Percentiles rank a stretch among this genome's conserved stretches.
Evolutionary conservation across 2,329 filamentous ascomycete genomes (phyloP).

Genomic region (Cladosporium sp.): DNA sequence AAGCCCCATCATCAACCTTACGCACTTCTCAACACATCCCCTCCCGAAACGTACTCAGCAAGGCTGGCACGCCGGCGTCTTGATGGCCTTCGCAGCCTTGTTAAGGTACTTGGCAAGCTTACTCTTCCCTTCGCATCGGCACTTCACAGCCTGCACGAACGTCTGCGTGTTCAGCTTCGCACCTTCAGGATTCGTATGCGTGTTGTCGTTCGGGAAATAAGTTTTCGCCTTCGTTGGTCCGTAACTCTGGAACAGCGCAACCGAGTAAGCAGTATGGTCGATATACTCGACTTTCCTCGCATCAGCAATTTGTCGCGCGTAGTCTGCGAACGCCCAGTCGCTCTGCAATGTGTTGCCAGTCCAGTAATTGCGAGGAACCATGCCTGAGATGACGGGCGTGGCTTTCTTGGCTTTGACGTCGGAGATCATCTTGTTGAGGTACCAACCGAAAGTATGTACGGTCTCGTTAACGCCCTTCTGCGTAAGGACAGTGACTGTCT

Average conservation of each 20-base stretch:
- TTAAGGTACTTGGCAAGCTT: background rate
- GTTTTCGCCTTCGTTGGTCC: conserved; percentile 29
- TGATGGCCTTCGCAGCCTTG: background rate
- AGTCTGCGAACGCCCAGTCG: conserved; percentile 28
- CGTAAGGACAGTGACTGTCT: conserved; percentile 29
- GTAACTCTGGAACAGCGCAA: conserved; percentile 28
- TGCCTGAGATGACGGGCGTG: conserved; percentile 32
- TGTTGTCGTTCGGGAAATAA: conserved; percentile 36
- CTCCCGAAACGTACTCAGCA: background rate
- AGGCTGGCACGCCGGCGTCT: background rate
- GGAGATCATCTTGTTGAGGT: conserved; percentile 34
- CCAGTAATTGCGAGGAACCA: conserved; percentile 24
- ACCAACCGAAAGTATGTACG: conserved; percentile 35
- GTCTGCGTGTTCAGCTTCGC: conserved; percentile 25
- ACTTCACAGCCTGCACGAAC: conserved; percentile 28
- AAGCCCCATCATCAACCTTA: too few species aligned
- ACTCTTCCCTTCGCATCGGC: background rate
- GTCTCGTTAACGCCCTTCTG: conserved; percentile 17
- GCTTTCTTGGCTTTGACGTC: conserved; percentile 30
- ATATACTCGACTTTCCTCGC: conserved; percentile 28
- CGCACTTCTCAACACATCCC: background rate
- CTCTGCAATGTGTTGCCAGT: conserved; percentile 3
- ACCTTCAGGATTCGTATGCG: conserved; percentile 33
- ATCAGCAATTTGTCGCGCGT: conserved; percentile 28
- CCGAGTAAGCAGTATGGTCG: conserved; percentile 35